Evolutionary conservation across 257 asterid genomes (phyloP).

Genomic region (Solanum paucissectum): DNA sequence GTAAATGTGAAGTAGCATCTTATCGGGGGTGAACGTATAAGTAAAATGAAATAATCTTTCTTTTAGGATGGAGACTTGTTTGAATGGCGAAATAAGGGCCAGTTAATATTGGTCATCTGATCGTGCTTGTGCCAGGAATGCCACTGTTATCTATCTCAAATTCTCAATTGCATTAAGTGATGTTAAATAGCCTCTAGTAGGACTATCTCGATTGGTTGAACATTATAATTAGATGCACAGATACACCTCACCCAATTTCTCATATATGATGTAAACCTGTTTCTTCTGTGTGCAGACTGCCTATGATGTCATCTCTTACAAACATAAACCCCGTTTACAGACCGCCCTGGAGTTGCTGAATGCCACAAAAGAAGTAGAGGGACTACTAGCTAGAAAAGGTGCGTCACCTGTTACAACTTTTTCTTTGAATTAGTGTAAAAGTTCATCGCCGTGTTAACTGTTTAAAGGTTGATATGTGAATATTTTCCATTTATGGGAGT

Average conservation of each 20-base stretch:
- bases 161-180: neutral
- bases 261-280: neutral
- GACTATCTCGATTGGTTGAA: neutral
- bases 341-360: conserved; percentile 72
- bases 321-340: conserved; percentile 67
- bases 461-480: neutral
- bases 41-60: neutral
- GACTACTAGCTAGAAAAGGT: conserved; percentile 62
- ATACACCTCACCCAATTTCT: neutral
- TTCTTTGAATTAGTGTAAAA: neutral
- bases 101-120: neutral
- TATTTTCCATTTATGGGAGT: neutral
- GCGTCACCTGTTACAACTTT: neutral
- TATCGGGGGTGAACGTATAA: neutral
- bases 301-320: conserved; percentile 55
- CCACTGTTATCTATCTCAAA: neutral
- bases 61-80: neutral
- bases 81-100: neutral
- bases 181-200: neutral
- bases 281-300: conserved; percentile 31
- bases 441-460: neutral
- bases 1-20: neutral
- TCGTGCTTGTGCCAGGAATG: neutral
- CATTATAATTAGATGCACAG: neutral
- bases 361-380: conserved; percentile 62